A percentile compares a stretch with the other conserved stretches of the same genome.
These are phyloP conservation scores for Leccinum solheimii DNA, from an alignment of 1,284 basidiomycete genomes.

Conservation along the genomic window DNA sequence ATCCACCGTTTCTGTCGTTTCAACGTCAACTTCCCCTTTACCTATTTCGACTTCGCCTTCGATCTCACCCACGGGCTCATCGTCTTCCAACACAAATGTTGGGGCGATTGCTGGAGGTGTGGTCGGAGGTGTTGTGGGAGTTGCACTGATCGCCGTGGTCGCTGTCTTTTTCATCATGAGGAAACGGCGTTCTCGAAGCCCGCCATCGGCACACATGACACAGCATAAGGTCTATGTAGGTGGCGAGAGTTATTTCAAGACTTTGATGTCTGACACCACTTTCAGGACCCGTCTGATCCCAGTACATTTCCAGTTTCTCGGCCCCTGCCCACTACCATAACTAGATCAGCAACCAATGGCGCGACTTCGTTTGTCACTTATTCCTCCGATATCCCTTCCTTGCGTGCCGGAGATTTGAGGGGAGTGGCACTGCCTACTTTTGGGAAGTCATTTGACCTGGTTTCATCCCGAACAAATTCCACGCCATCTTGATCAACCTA, in stretches of 20 bases:
- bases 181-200: conserved; percentile 25
- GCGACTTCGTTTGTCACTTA: conserved; percentile 9
- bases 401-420: conserved; percentile 28
- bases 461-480: neutral
- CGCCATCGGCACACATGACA: conserved; percentile 20
- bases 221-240: conserved; percentile 35
- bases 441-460: neutral
- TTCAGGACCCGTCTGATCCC: conserved; percentile 35
- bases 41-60: neutral
- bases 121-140: conserved; percentile 39
- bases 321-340: conserved; percentile 16
- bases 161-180: conserved; percentile 32
- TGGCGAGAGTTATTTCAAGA: neutral
- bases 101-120: conserved; percentile 39
- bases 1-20: conserved; percentile 16
- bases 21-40: conserved; percentile 2
- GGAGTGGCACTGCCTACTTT: neutral
- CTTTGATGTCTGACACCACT: conserved; percentile 8
- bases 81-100: conserved; percentile 4
- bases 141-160: conserved; percentile 30
- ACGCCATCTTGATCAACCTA: neutral
- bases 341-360: neutral
- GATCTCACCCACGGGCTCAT: neutral
- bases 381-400: conserved; percentile 7
- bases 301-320: conserved; percentile 33